Conservation (phyloP, 2,329 filamentous ascomycete genomes). For the Hypoxylon sp. region DNA sequence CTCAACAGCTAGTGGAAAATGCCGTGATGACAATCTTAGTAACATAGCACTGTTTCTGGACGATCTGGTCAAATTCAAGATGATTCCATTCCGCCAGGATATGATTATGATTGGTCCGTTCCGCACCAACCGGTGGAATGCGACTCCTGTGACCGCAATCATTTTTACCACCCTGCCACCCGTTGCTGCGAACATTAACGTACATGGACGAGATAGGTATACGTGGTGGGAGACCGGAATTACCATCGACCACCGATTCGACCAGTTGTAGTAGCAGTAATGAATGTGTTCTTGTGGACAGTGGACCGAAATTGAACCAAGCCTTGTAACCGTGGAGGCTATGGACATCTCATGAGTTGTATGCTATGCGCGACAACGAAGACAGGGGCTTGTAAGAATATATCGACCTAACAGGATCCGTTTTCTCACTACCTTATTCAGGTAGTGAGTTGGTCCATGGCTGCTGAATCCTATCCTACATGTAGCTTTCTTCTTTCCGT, state of each 20-base stretch:
- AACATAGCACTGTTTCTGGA: conserved; percentile 33
- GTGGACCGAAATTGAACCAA: conserved; percentile 30
- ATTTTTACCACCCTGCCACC: conserved; percentile 27
- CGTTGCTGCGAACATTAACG: conserved; percentile 22
- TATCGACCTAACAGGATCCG: conserved; percentile 15
- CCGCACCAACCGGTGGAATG: conserved; percentile 38
- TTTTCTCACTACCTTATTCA: not conserved
- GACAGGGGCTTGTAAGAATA: conserved; percentile 17
- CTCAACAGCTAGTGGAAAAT: conserved; percentile 21
- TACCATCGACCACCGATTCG: conserved; percentile 19
- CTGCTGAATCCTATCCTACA: not conserved
- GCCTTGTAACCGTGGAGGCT: conserved; percentile 26
- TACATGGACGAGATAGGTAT: conserved; percentile 24
- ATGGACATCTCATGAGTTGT: conserved; percentile 25
- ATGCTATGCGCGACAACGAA: conserved; percentile 26
- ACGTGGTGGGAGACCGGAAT: conserved; percentile 19
- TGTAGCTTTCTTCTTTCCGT: not conserved
- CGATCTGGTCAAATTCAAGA: conserved; percentile 28
- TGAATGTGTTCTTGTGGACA: conserved; percentile 26
- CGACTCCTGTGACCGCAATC: conserved; percentile 39
- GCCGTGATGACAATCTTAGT: conserved; percentile 37
- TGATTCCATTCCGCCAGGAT: conserved; percentile 19
- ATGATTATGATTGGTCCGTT: conserved; percentile 33
- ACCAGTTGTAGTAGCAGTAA: conserved; percentile 8
- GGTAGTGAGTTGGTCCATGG: not conserved